These are phyloP conservation scores for Lactifluus subvellereus DNA, from an alignment of 768 basidiomycete species.

Conservation along the genomic window DNA sequence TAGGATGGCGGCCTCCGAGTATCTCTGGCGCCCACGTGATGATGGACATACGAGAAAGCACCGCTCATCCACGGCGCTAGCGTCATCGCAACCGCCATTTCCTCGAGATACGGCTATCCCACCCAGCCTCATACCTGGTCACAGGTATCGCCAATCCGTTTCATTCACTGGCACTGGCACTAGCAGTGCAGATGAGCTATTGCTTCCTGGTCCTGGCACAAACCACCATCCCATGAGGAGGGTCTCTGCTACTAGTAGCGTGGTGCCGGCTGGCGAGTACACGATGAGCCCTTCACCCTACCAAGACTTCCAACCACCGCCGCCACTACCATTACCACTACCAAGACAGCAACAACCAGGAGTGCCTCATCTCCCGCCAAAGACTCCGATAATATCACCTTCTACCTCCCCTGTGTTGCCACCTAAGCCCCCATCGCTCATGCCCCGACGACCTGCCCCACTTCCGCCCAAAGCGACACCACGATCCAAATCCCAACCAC, in stretches of 20 bases:
- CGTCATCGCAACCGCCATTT: background rate
- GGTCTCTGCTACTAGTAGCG: background rate
- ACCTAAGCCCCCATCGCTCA: constrained; percentile 6
- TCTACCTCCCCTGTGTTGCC: constrained; percentile 9
- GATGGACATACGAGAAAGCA: background rate
- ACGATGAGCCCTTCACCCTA: constrained; percentile 8
- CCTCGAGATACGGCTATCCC: background rate
- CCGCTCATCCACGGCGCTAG: constrained; percentile 10
- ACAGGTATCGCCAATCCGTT: background rate
- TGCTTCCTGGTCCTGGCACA: background rate
- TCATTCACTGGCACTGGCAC: background rate
- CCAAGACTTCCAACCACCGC: background rate
- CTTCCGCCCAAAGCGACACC: background rate
- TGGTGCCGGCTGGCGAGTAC: background rate
- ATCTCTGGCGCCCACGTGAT: background rate
- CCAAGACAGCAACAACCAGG: background rate
- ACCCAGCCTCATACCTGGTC: constrained; percentile 14
- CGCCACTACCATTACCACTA: background rate
- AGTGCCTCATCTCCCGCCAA: constrained; percentile 18
- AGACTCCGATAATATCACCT: constrained; percentile 4
- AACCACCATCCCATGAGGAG: background rate
- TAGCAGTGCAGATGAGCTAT: background rate
- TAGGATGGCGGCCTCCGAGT: background rate
- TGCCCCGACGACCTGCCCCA: background rate
- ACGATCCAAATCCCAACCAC: constrained; percentile 10